Conservation (phyloP, 495 filamentous ascomycete genomes). For the Podospora sp. region DNA sequence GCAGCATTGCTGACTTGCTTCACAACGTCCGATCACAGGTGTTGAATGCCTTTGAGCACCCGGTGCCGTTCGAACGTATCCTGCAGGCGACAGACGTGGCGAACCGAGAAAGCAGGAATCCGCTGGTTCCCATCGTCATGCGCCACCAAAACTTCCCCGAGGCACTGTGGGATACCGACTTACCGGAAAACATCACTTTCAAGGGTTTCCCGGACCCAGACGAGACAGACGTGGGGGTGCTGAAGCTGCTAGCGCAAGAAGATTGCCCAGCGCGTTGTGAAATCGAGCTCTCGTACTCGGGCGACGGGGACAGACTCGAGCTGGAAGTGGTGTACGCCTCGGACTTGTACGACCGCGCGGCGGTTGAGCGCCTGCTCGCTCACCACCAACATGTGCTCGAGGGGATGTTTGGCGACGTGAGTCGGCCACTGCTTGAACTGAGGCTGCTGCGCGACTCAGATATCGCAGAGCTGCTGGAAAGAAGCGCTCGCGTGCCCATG, state of each 20-base stretch:
- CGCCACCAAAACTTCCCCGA: constrained; percentile 6
- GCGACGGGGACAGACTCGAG: background rate
- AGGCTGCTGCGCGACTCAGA: background rate
- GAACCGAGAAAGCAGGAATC: constrained; percentile 1
- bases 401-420: background rate
- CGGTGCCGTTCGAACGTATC: constrained; percentile 1
- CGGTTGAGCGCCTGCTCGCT: background rate
- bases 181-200: background rate
- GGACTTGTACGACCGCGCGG: background rate
- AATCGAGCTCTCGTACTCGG: constrained; percentile 2
- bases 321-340: background rate
- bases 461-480: background rate
- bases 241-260: background rate
- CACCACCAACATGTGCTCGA: constrained; percentile 4
- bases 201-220: background rate
- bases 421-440: background rate
- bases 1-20: constrained; percentile 2
- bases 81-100: constrained; percentile 1
- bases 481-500: background rate
- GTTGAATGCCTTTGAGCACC: constrained; percentile 8
- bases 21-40: background rate
- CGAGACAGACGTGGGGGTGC: background rate
- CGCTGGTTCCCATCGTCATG: constrained; percentile 6
- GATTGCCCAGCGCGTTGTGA: background rate
- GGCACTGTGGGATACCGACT: background rate